Conservation (phyloP, 2,329 filamentous ascomycete species). For the Cytospora chrysosperma region DNA sequence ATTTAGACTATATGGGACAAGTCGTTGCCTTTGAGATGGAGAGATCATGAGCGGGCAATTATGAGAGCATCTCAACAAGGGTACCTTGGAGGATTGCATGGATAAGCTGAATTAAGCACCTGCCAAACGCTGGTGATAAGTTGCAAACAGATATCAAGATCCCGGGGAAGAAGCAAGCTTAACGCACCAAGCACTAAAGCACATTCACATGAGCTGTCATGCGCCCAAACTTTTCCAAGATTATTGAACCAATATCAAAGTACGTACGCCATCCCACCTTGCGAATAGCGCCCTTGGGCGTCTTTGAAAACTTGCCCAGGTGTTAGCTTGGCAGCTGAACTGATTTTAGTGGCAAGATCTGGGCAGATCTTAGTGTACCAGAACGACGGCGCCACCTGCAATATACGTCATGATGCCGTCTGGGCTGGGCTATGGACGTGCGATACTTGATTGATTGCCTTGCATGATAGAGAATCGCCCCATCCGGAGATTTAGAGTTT, state of each 20-base stretch:
- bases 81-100: neutral
- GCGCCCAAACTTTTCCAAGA: neutral
- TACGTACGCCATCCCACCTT: neutral
- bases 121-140: neutral
- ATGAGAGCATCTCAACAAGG: neutral
- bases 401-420: conserved; percentile 11
- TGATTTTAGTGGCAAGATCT: neutral
- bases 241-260: neutral
- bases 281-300: neutral
- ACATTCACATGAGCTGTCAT: neutral
- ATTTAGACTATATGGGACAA: neutral
- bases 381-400: conserved; percentile 5
- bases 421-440: neutral
- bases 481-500: neutral
- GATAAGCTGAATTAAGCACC: neutral
- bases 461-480: neutral
- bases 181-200: no score
- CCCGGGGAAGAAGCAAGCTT: neutral
- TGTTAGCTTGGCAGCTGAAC: neutral
- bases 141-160: neutral
- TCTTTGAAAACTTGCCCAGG: neutral
- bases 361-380: conserved; percentile 1
- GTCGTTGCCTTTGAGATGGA: neutral
- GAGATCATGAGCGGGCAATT: neutral
- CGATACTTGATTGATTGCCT: neutral